Conservation (phyloP, 2,329 filamentous ascomycete genomes). For the Cladophialophora yegresii region DNA sequence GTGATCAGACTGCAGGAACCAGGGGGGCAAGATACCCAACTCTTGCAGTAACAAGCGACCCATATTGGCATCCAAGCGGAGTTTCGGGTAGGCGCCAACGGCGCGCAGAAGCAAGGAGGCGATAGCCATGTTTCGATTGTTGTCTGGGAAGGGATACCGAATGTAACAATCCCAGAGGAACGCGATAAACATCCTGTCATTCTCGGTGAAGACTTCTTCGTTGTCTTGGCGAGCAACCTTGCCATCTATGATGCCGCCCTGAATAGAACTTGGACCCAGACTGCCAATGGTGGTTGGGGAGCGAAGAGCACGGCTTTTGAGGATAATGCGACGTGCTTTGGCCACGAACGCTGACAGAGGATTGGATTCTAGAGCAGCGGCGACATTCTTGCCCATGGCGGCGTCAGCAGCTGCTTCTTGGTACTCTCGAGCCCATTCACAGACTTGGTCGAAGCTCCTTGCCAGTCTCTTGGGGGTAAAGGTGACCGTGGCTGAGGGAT, state of each 20-base stretch:
- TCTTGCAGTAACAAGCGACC: slow-evolving; percentile 61
- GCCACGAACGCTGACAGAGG: slow-evolving; percentile 49
- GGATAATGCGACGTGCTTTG: slow-evolving; percentile 48
- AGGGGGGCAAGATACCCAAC: slow-evolving; percentile 61
- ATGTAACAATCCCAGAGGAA: slow-evolving; percentile 47
- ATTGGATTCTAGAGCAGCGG: slow-evolving; percentile 39
- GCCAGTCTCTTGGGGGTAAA: slow-evolving; percentile 57
- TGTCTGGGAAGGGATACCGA: slow-evolving; percentile 46
- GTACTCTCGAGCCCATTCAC: slow-evolving; percentile 59
- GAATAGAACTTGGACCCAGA: slow-evolving; percentile 46
- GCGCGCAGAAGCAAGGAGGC: slow-evolving; percentile 59
- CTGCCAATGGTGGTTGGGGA: slow-evolving; percentile 47
- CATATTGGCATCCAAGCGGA: slow-evolving; percentile 44
- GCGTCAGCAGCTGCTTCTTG: slow-evolving; percentile 52
- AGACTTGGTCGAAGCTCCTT: slow-evolving; percentile 52
- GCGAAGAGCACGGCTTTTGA: slow-evolving; percentile 46
- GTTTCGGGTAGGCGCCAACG: slow-evolving; percentile 56
- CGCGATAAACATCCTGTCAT: slow-evolving; percentile 57
- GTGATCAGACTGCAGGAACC: slow-evolving; percentile 50
- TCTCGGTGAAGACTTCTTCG: slow-evolving; percentile 49
- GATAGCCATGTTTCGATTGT: slow-evolving; percentile 39
- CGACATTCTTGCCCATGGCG: slow-evolving; percentile 38
- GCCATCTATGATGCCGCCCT: slow-evolving; percentile 35
- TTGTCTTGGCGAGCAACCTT: slow-evolving; percentile 36
- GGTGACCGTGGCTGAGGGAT: slow-evolving; percentile 14